phyloP scores from a whole-genome alignment of 179 eudicot species.

The Drosera spatulata region DNA sequence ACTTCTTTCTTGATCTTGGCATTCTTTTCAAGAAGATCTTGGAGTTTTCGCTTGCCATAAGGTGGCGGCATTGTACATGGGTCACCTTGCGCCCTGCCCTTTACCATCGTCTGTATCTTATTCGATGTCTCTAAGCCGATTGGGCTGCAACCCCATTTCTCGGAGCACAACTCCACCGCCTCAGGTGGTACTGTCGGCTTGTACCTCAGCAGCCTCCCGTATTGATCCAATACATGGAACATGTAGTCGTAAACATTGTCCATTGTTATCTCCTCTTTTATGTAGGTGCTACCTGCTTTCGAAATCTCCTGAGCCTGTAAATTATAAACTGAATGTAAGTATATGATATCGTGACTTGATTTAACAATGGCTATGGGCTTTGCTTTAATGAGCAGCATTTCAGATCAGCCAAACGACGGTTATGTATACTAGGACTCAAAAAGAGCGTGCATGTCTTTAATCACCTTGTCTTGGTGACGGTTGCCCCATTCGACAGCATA shows the following conservation, averaged over 20 bases:
- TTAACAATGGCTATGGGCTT: too few species aligned
- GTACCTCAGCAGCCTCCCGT: conserved; percentile 46
- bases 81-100: conserved; percentile 20
- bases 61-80: conserved; percentile 51
- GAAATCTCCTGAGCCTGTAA: conserved; percentile 64
- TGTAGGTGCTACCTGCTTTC: conserved; percentile 43
- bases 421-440: too few species aligned
- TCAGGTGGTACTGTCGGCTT: conserved; percentile 40
- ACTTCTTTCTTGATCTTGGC: conserved; percentile 26
- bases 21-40: conserved; percentile 17
- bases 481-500: conserved; percentile 64
- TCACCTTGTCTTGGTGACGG: conserved; percentile 15
- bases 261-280: conserved; percentile 47
- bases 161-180: conserved; percentile 45
- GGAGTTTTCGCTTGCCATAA: conserved; percentile 18
- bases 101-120: conserved; percentile 35
- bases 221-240: conserved; percentile 54
- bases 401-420: too few species aligned
- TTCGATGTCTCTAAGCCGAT: conserved; percentile 24
- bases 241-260: conserved; percentile 66
- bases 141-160: conserved; percentile 35
- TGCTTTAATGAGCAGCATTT: too few species aligned
- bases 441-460: background rate
- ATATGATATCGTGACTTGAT: background rate
- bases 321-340: background rate